These are phyloP conservation scores for Gleditsia sinensis DNA, from an alignment of 306 rosid species.

Conservation along the genomic window DNA sequence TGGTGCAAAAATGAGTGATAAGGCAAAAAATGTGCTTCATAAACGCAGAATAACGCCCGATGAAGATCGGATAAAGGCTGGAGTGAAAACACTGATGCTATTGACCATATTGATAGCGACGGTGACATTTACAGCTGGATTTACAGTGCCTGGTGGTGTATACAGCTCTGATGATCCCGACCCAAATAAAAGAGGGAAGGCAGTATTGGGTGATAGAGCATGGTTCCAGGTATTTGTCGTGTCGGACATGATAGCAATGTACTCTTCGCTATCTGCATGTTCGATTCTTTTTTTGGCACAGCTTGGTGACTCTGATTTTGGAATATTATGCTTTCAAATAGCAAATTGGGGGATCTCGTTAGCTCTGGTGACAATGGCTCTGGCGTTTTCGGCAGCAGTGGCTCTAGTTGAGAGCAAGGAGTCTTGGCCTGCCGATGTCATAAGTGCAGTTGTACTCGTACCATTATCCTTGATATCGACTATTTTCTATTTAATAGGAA, in stretches of 20 bases:
- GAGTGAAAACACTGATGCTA: constrained; percentile 8
- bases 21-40: background rate
- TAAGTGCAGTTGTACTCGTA: no score
- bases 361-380: no score
- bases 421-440: no score
- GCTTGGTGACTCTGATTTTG: background rate
- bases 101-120: constrained; percentile 30
- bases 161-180: background rate
- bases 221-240: constrained; percentile 11
- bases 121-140: constrained; percentile 41
- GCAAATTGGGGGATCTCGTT: no score
- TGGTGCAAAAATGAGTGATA: background rate
- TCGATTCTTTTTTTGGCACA: background rate
- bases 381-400: no score
- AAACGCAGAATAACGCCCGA: no score
- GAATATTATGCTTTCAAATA: no score
- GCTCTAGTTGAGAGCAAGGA: no score
- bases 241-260: constrained; percentile 14
- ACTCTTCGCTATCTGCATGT: background rate
- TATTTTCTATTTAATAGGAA: no score
- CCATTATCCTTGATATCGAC: no score
- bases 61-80: background rate
- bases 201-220: background rate
- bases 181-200: background rate
- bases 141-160: constrained; percentile 33